A percentile compares a stretch with the other conserved stretches of the same genome.
phyloP scores from a whole-genome alignment of 2,329 filamentous ascomycete species.

The Hortaea werneckii region DNA sequence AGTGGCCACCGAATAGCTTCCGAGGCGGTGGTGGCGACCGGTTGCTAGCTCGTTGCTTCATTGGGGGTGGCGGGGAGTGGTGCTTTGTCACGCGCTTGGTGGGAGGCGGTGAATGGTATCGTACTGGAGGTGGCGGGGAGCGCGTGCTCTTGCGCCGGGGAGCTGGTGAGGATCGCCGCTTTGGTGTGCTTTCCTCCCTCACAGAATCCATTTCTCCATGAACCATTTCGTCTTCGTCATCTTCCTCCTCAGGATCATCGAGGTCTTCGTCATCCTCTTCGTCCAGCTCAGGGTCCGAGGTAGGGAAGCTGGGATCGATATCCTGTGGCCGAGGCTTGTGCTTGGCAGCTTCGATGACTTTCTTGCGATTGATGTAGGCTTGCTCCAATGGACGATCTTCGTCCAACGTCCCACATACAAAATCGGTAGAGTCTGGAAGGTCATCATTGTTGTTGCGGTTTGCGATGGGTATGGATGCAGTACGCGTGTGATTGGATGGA shows the following conservation, averaged over 20 bases:
- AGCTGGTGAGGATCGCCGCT: slow-evolving; percentile 26
- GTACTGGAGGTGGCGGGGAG: slow-evolving; percentile 37
- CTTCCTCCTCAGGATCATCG: slow-evolving; percentile 50
- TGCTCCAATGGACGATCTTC: slow-evolving; percentile 92
- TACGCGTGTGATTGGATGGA: slow-evolving; percentile 6
- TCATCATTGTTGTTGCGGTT: slow-evolving; percentile 45
- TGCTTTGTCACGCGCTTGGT: slow-evolving; percentile 43
- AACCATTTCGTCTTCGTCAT: slow-evolving; percentile 47
- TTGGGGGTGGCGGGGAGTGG: slow-evolving; percentile 19
- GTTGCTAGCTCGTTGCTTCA: slow-evolving; percentile 11
- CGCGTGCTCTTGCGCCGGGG: slow-evolving; percentile 16
- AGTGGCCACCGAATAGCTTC: slow-evolving; percentile 52
- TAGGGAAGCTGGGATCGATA: slow-evolving; percentile 94
- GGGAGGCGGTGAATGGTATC: slow-evolving; percentile 12
- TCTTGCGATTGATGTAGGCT: slow-evolving; percentile 77
- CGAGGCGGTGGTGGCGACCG: slow-evolving; percentile 31
- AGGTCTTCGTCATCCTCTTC: slow-evolving; percentile 62
- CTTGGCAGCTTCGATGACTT: slow-evolving; percentile 71
- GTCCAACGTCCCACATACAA: slow-evolving; percentile 95
- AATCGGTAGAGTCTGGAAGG: slow-evolving; percentile 93
- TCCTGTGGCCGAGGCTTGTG: slow-evolving; percentile 83
- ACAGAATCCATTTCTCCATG: slow-evolving; percentile 42
- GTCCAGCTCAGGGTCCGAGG: slow-evolving; percentile 78
- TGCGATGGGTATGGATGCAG: slow-evolving; percentile 30
- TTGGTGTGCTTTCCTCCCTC: slow-evolving; percentile 7